Conservation (phyloP, 2,329 filamentous ascomycete species). For the Hymenoscyphus fraxineus region DNA sequence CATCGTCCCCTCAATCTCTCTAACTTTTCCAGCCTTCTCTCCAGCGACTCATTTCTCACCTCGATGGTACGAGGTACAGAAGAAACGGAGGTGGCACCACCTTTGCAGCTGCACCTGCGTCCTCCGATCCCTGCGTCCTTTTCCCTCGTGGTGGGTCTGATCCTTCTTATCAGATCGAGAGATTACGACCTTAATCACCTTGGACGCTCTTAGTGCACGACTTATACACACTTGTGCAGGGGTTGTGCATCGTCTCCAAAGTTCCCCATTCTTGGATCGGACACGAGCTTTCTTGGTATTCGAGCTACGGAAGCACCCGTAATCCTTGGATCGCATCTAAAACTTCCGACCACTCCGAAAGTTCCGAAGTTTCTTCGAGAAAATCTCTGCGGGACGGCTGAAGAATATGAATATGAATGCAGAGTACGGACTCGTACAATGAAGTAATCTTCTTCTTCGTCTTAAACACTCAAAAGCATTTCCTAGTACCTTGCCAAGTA, state of each 20-base stretch:
- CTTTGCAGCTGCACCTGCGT: not conserved
- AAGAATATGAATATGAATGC: no score
- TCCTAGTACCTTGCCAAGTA: no score
- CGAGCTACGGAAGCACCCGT: not conserved
- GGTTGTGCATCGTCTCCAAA: not conserved
- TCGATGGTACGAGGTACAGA: no score
- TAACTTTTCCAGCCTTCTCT: not conserved
- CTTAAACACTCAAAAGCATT: no score
- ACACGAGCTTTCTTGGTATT: not conserved
- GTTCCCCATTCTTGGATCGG: not conserved
- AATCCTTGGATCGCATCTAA: not conserved
- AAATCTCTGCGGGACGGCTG: no score
- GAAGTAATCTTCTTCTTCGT: no score
- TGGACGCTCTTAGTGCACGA: not conserved
- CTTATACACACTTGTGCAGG: not conserved
- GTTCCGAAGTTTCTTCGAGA: no score
- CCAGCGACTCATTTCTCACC: not conserved
- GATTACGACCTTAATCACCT: not conserved
- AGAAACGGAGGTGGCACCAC: not conserved
- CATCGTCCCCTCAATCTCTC: not conserved
- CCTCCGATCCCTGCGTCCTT: not conserved
- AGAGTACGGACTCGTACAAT: no score
- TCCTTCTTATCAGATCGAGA: conserved; percentile 1
- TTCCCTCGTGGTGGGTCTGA: not conserved
- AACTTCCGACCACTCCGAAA: no score